A percentile compares a stretch with the other conserved stretches of the same genome.
Evolutionary conservation across 2,329 filamentous ascomycete species (phyloP).

Genomic region (Colletotrichum scovillei): DNA sequence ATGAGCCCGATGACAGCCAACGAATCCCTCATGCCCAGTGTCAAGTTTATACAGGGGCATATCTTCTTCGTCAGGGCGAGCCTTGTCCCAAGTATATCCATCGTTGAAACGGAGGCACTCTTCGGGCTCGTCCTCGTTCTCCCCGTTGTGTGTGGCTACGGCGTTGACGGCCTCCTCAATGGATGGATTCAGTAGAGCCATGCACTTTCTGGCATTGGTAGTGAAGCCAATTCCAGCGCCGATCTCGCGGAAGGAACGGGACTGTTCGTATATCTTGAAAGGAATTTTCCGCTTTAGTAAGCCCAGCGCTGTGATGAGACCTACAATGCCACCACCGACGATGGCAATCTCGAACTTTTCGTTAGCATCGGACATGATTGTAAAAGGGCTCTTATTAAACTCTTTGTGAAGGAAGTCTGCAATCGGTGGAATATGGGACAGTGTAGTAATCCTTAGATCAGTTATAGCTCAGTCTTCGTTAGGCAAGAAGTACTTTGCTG

Average conservation of each 20-base stretch:
- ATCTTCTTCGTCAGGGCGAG: background rate
- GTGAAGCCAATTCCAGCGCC: slow-evolving; percentile 63
- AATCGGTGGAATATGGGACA: too few relatives aligned
- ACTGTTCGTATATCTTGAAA: slow-evolving; percentile 59
- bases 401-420: too few relatives aligned
- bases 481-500: too few relatives aligned
- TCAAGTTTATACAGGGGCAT: background rate
- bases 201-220: slow-evolving; percentile 59
- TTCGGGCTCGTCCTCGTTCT: background rate
- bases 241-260: slow-evolving; percentile 54
- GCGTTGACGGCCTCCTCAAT: slow-evolving; percentile 50
- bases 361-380: background rate
- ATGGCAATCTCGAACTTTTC: slow-evolving; percentile 50
- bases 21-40: background rate
- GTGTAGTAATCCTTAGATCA: too few relatives aligned
- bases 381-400: too few relatives aligned
- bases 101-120: background rate
- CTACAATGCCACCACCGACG: slow-evolving; percentile 64
- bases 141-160: slow-evolving; percentile 33
- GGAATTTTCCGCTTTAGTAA: slow-evolving; percentile 54
- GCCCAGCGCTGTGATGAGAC: slow-evolving; percentile 56
- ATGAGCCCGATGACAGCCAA: background rate
- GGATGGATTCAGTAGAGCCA: slow-evolving; percentile 40
- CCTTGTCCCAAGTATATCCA: background rate
- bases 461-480: too few relatives aligned